These are phyloP conservation scores for Coemansia sp. DNA, from an alignment of 192 early-diverging fungal genomes.

Conservation along the genomic window DNA sequence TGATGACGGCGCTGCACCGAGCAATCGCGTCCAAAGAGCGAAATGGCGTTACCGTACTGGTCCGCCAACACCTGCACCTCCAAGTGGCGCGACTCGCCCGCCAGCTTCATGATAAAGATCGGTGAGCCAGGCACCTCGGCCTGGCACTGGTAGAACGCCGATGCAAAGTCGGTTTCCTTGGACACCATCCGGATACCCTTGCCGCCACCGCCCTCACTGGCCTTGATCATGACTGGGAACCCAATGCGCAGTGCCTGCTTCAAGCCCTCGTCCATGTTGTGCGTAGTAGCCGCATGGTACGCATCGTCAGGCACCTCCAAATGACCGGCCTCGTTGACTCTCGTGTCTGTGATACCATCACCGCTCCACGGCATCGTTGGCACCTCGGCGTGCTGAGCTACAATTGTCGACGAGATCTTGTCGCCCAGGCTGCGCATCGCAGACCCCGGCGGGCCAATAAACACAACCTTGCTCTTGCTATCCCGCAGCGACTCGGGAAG, in stretches of 20 bases:
- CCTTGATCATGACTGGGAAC: conserved; percentile 99
- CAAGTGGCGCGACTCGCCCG: conserved; percentile 91
- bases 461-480: conserved; percentile 80
- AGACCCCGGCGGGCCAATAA: conserved; percentile 94
- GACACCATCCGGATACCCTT: conserved; percentile 98
- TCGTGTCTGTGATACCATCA: conserved; percentile 74
- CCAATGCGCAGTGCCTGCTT: conserved; percentile 84
- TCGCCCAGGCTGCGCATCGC: conserved; percentile 99
- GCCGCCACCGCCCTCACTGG: conserved; percentile 97
- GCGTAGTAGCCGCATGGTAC: conserved; percentile 81
- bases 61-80: conserved; percentile 97
- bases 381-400: conserved; percentile 94
- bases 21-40: conserved; percentile 97
- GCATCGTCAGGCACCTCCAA: conserved; percentile 79
- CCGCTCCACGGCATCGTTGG: conserved; percentile 97
- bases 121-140: conserved; percentile 96
- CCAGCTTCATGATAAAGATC: conserved; percentile 98
- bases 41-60: conserved; percentile 96
- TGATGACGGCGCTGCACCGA: conserved; percentile 98
- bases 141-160: conserved; percentile 82
- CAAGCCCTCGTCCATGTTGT: conserved; percentile 83
- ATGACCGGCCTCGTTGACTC: conserved; percentile 66
- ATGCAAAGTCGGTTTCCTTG: conserved; percentile 66
- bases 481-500: conserved; percentile 88
- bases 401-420: conserved; percentile 99